Percentiles rank a stretch among this genome's conserved stretches.
phyloP scores from a whole-genome alignment of 2,329 filamentous ascomycete genomes.

The Periconia sp. region DNA sequence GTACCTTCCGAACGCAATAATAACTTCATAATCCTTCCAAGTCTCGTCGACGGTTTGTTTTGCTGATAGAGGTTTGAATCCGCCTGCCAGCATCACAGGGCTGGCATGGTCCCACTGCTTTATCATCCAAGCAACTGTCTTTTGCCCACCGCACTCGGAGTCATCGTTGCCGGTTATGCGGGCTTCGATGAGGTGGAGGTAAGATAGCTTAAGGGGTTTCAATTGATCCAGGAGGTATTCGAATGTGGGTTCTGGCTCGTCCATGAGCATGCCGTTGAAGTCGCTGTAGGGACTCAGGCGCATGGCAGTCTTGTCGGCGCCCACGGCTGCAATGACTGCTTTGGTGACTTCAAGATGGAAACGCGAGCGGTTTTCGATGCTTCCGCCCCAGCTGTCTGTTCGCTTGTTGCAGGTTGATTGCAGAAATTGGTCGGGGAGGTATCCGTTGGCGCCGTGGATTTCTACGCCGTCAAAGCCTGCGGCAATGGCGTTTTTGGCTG shows the following conservation, averaged over 20 bases:
- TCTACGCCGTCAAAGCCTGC: constrained; percentile 65
- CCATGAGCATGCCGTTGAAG: constrained; percentile 66
- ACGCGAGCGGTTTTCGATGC: constrained; percentile 52
- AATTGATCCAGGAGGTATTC: constrained; percentile 63
- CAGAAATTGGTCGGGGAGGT: constrained; percentile 67
- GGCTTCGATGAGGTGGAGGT: constrained; percentile 55
- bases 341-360: constrained; percentile 56
- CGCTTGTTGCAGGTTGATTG: constrained; percentile 59
- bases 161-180: constrained; percentile 50
- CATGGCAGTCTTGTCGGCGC: constrained; percentile 57
- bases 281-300: constrained; percentile 62
- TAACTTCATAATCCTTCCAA: constrained; percentile 43
- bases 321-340: constrained; percentile 52
- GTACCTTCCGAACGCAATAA: constrained; percentile 48
- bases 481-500: constrained; percentile 47
- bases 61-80: constrained; percentile 39
- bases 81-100: constrained; percentile 44
- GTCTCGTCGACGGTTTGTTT: constrained; percentile 34
- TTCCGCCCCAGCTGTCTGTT: constrained; percentile 51
- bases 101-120: constrained; percentile 10
- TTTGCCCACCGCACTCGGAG: constrained; percentile 11
- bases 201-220: constrained; percentile 54
- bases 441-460: constrained; percentile 62
- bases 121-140: constrained; percentile 7
- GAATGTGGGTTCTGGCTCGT: constrained; percentile 54